Evolutionary conservation across 768 basidiomycete genomes (phyloP), one percentile per base, ranked within the genome.

Genomic region (Psilocybe subaeruginosa): DNA sequence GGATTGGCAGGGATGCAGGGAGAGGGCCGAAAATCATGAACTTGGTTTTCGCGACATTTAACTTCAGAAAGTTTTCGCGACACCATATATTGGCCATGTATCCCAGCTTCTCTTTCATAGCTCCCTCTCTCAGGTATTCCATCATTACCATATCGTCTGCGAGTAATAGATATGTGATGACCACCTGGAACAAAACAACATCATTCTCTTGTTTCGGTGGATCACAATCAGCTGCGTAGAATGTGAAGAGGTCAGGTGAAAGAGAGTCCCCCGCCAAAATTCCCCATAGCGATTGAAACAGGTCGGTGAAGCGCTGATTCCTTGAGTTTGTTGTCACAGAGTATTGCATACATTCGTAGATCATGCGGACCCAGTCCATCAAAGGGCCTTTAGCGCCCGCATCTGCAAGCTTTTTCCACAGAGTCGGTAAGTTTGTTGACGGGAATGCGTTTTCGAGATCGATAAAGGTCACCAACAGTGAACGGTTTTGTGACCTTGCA

Each of bases 361-460:
- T 23, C 51, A 63, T 56, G 4, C 65, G 41, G 8, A 63, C 30
- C 59, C 59, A 66, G 46, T 63, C 62, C 47, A 63, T 63, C 3
- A 63, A 8, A n/a, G 52, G 49, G 9, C 61, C 49, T 29, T 8
- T 37, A 0, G 59, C 56, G 1, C 66, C 64, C 16, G 41, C 27
- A 0, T 50, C 12, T 11, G 16, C 30, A 7, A 68, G 27, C 41
- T 63, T 68, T 4, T 31, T 53, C 66, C 66, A 67, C 1, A 67
- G 63, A 16, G 61, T 59, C 6, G 61, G 56, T 43, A 63, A 47
- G 14, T 69, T 61, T 7, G 61, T 66, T 2, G 66, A 51, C 8
- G 60, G 62, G 50, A 65, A 65, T 7, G 66, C 60, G 27, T 66
- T 64, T 41, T 41, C 53, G 11, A 64, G n/a, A 48, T 64, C 59